These are phyloP conservation scores for Solanum arcanum DNA, from an alignment of 257 asterid species.

Conservation along the genomic window DNA sequence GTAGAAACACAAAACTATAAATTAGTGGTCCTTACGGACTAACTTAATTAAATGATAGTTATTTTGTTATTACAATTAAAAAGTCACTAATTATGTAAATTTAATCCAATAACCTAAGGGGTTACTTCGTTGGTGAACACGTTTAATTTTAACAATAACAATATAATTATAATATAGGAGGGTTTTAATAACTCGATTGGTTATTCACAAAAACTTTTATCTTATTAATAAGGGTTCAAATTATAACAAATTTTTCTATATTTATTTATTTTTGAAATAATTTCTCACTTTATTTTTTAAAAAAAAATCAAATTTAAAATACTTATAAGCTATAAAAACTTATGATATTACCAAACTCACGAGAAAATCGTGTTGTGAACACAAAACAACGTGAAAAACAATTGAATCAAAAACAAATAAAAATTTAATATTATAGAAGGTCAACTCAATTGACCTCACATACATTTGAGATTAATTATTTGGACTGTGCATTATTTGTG, in stretches of 20 bases:
- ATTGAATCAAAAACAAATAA: not conserved
- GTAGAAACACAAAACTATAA: not conserved
- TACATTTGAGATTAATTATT: not conserved
- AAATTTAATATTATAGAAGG: not conserved
- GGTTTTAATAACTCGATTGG: not conserved
- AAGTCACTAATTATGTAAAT: not conserved
- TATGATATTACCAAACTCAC: no score
- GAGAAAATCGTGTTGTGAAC: not conserved
- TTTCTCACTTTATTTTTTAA: not conserved
- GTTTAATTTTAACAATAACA: no score
- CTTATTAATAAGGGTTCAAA: not conserved
- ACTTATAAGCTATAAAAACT: not conserved
- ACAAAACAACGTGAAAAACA: not conserved
- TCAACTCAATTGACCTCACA: not conserved
- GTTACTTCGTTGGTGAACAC: not conserved
- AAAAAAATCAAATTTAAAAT: no score
- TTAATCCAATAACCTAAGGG: not conserved
- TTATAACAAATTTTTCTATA: not conserved
- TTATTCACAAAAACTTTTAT: not conserved
- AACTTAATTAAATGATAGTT: not conserved
- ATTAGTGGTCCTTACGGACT: not conserved
- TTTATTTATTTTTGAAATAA: no score
- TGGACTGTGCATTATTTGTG: not conserved
- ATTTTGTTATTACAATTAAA: not conserved
- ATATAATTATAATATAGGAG: no score